Base-by-base conservation (phyloP, 78 protist genomes). In the Tieghemostelium lacteum region DNA sequence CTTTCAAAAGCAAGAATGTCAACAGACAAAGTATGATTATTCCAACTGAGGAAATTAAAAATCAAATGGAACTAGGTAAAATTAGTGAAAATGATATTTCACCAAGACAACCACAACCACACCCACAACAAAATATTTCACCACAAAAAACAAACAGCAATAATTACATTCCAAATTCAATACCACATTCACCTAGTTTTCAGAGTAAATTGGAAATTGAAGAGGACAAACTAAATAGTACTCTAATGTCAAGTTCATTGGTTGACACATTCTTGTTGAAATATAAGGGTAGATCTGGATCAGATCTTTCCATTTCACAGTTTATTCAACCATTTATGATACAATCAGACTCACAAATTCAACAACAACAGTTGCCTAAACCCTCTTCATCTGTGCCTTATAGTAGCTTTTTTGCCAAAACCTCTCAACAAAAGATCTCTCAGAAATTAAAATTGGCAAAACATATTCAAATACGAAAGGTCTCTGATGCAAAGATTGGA, bases 401-500 rank as follows among this genome's bases (percentile, higher is more conserved):
- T 14, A 45, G 10, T 45, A 6, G 6, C 6, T 10, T 45, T 45
- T 10, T 14, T 14, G n/a, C 6, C 8, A 52, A 20, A 26, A 24
- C 37, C 24, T 73, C 80, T 12, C 80, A 73, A 57, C 66, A 58
- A 55, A 70, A 70, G n/a, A 70, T 70, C 20, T 70, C 76, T 14
- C 89, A 83, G 34, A 66, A 58, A 69, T 22, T 83, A 19, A 83
- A 83, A 50, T n/a, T 83, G 22, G 66, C 89, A 0, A 83, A 69
- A 50, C 76, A 69, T 14, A 69, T 37, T 34, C 89, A 73, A 37
- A 55, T 83, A 20, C 57, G 89, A 29, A 83, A 83, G 37, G 50
- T 61, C 45, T 83, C 89, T n/a, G 76, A 70, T 22, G 70, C 89
- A 34, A 66, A 63, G 49, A 83, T 83, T 57, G 89, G 89, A 20